A percentile compares a stretch with the other conserved stretches of the same genome.
Conservation (phyloP, 2,329 filamentous ascomycete species). For the Colletotrichum coccodes region DNA sequence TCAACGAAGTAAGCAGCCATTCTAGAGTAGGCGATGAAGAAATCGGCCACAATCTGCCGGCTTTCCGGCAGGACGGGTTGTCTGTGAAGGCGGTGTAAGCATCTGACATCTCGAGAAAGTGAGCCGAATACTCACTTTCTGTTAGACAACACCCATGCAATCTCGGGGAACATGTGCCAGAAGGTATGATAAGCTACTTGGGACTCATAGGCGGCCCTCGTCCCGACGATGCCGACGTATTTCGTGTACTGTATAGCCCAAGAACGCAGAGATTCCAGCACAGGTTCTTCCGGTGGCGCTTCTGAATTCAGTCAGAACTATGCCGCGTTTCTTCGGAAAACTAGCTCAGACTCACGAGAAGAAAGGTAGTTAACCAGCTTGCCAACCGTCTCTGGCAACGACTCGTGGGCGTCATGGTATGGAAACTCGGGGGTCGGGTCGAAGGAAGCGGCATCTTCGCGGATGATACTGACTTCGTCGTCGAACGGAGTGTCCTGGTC, state of each 20-base stretch:
- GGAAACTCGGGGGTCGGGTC: slow-evolving; percentile 61
- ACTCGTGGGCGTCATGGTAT: slow-evolving; percentile 48
- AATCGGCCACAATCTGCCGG: slow-evolving; percentile 43
- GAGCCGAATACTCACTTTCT: slow-evolving; percentile 21
- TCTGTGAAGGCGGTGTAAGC: neutral
- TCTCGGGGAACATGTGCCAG: slow-evolving; percentile 63
- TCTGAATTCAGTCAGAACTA: slow-evolving; percentile 47
- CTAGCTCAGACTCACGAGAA: slow-evolving; percentile 37
- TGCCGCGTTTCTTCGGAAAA: neutral
- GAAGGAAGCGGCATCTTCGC: slow-evolving; percentile 17
- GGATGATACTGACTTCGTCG: slow-evolving; percentile 38
- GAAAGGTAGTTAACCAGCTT: slow-evolving; percentile 49
- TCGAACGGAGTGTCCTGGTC: slow-evolving; percentile 41
- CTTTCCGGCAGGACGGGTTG: slow-evolving; percentile 11
- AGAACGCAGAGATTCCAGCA: slow-evolving; percentile 53
- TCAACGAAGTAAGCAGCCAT: slow-evolving; percentile 63
- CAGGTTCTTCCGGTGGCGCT: slow-evolving; percentile 52
- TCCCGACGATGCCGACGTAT: slow-evolving; percentile 48
- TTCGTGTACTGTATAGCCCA: slow-evolving; percentile 63
- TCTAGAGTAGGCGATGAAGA: slow-evolving; percentile 56
- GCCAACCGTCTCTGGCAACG: slow-evolving; percentile 43
- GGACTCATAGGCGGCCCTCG: slow-evolving; percentile 51
- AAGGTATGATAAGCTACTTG: slow-evolving; percentile 57
- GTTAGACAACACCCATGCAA: slow-evolving; percentile 53
- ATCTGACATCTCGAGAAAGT: too few species aligned